A percentile compares a stretch with the other conserved stretches of the same genome.
Evolutionary conservation across 257 asterid species (phyloP).

Genomic region (Phtheirospermum japonicum): DNA sequence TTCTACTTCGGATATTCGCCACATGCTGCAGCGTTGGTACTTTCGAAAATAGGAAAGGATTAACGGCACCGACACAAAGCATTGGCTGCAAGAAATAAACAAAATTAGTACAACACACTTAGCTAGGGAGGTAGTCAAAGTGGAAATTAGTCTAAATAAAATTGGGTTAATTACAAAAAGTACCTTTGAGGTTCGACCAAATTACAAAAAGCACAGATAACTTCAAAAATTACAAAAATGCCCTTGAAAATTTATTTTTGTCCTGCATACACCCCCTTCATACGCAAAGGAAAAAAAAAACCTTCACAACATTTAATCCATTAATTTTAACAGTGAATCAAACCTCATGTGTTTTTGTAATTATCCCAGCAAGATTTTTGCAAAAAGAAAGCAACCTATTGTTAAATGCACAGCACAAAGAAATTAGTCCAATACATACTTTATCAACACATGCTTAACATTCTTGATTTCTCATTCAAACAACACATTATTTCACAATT

Average conservation of each 20-base stretch:
- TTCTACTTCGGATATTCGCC: constrained; percentile 71
- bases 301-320: neutral
- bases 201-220: neutral
- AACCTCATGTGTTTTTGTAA: neutral
- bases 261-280: neutral
- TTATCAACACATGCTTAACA: neutral
- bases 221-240: neutral
- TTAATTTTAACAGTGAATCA: neutral
- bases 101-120: constrained; percentile 18
- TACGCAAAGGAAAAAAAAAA: neutral
- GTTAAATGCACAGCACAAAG: constrained; percentile 5
- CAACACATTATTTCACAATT: constrained; percentile 13
- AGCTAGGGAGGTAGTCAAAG: neutral
- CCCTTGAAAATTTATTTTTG: neutral
- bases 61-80: constrained; percentile 97
- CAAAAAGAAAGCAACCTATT: neutral
- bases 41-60: constrained; percentile 74
- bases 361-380: neutral
- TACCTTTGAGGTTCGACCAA: neutral
- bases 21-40: constrained; percentile 91
- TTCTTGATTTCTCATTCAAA: constrained; percentile 5
- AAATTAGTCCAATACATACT: constrained; percentile 17
- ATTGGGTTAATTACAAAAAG: neutral
- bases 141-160: neutral
- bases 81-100: constrained; percentile 74